These are phyloP conservation scores for Phyllosticta citriasiana DNA, from an alignment of 2,329 filamentous ascomycete species.

Conservation along the genomic window DNA sequence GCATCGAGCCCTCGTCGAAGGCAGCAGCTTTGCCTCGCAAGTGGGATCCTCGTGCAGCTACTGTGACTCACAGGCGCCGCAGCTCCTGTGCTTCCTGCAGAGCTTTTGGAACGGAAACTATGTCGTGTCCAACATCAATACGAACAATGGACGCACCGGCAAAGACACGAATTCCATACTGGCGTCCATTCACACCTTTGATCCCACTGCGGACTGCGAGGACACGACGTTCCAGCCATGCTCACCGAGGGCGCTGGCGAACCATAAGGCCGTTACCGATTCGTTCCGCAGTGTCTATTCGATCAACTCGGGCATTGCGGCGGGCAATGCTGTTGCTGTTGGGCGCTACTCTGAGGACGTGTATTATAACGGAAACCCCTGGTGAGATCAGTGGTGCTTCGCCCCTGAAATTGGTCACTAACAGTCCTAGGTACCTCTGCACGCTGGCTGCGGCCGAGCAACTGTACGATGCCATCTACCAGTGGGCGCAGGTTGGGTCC, in stretches of 20 bases:
- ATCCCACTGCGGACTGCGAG: constrained; percentile 21
- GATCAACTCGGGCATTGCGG: constrained; percentile 24
- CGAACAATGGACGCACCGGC: constrained; percentile 33
- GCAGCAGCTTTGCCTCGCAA: constrained; percentile 22
- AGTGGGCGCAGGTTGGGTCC: constrained; percentile 2
- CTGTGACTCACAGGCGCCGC: constrained; percentile 23
- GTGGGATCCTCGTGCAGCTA: constrained; percentile 33
- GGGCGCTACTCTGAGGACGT: constrained; percentile 36
- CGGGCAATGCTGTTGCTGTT: constrained; percentile 21
- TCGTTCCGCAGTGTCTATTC: constrained; percentile 28
- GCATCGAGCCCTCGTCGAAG: constrained; percentile 26
- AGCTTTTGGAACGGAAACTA: constrained; percentile 32
- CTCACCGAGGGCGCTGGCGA: constrained; percentile 28
- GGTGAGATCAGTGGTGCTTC: constrained; percentile 29
- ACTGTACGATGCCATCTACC: constrained; percentile 9
- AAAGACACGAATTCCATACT: constrained; percentile 30
- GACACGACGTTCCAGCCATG: constrained; percentile 27
- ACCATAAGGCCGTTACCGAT: constrained; percentile 23
- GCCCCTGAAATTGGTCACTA: constrained; percentile 27
- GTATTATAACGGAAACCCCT: constrained; percentile 33
- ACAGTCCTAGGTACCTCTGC: constrained; percentile 16
- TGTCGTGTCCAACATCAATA: constrained; percentile 27
- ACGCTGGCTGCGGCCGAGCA: constrained; percentile 7
- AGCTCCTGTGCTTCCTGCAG: constrained; percentile 23
- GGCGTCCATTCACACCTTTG: constrained; percentile 26